Evolutionary conservation across 2,329 filamentous ascomycete species (phyloP).

Genomic region (Epichloe uncinata): DNA sequence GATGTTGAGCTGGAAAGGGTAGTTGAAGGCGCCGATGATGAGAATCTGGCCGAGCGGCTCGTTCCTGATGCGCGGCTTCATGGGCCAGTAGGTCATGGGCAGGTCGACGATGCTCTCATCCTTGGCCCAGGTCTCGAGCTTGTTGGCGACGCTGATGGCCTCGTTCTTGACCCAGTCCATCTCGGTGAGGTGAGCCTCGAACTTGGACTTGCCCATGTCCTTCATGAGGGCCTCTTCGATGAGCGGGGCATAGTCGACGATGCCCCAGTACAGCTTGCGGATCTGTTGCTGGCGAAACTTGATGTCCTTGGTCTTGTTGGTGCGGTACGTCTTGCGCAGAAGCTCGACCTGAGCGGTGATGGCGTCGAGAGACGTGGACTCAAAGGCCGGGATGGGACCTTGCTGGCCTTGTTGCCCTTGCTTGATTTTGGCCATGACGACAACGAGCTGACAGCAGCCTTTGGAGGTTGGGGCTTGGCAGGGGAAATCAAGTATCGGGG

Average conservation of each 20-base stretch:
- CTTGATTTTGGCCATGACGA: slow-evolving; percentile 25
- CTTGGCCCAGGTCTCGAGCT: slow-evolving; percentile 69
- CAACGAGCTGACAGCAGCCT: too few relatives aligned
- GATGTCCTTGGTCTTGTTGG: slow-evolving; percentile 70
- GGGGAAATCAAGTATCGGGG: too few relatives aligned
- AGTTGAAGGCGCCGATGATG: slow-evolving; percentile 91
- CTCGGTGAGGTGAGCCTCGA: slow-evolving; percentile 64
- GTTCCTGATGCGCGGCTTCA: slow-evolving; percentile 67
- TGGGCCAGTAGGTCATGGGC: slow-evolving; percentile 49
- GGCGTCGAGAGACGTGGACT: slow-evolving; percentile 49
- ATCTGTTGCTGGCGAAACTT: slow-evolving; percentile 76
- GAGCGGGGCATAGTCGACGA: slow-evolving; percentile 63
- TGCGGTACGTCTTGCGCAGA: slow-evolving; percentile 56
- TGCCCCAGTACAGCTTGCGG: slow-evolving; percentile 86
- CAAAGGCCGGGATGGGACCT: slow-evolving; percentile 33
- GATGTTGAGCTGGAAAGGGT: slow-evolving; percentile 70
- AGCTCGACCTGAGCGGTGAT: slow-evolving; percentile 49
- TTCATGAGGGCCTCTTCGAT: slow-evolving; percentile 61
- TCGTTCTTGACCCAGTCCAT: slow-evolving; percentile 69
- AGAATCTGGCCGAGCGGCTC: slow-evolving; percentile 76
- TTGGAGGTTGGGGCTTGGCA: too few relatives aligned
- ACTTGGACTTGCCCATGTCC: slow-evolving; percentile 66
- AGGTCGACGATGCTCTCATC: slow-evolving; percentile 67
- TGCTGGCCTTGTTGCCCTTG: slow-evolving; percentile 16
- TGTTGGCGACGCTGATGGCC: slow-evolving; percentile 62